phyloP scores from a whole-genome alignment of 371 early-diverging fungal species.

The Mortierella sp. region DNA sequence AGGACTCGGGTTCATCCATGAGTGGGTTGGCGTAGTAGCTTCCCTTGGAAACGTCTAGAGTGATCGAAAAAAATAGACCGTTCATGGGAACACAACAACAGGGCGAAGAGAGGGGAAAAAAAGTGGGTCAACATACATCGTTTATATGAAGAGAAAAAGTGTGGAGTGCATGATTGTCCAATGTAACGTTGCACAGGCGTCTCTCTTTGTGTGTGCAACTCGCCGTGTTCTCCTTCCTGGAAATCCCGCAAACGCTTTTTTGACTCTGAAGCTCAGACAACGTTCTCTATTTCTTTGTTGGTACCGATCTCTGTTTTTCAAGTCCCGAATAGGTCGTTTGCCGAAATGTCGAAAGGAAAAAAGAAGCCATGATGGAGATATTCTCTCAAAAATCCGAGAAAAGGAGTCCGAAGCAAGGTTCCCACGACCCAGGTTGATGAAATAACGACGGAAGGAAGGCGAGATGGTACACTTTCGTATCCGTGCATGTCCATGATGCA shows the following conservation, averaged over 20 bases:
- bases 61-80: background rate
- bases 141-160: conserved; percentile 11
- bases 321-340: no score
- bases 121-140: conserved; percentile 35
- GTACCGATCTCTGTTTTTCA: background rate
- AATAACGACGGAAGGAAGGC: no score
- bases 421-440: background rate
- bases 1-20: conserved; percentile 56
- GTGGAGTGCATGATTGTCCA: conserved; percentile 18
- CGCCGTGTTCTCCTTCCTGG: background rate
- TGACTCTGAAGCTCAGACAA: background rate
- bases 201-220: background rate
- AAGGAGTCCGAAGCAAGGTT: background rate
- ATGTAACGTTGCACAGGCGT: conserved; percentile 19
- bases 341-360: no score
- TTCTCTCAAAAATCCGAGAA: background rate
- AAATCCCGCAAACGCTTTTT: background rate
- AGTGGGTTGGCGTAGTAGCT: conserved; percentile 64
- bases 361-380: no score
- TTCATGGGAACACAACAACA: background rate
- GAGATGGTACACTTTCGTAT: no score
- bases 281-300: background rate
- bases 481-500: no score
- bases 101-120: conserved; percentile 22
- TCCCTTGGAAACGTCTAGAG: conserved; percentile 56